phyloP scores from a whole-genome alignment of 1,139 yeast species.

The Sugiyamaella sp. region DNA sequence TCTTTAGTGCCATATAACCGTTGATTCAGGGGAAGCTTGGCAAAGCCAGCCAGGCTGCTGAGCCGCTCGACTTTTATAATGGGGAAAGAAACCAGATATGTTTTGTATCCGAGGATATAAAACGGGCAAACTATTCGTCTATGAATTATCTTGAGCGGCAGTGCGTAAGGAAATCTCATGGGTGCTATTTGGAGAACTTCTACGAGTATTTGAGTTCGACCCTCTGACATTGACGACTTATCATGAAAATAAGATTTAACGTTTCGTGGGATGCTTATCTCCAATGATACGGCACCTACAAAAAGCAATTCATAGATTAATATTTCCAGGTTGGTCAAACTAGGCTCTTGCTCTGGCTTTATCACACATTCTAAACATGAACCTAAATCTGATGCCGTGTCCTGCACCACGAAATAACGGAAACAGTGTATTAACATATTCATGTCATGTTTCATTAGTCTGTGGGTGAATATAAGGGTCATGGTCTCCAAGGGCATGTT shows the following conservation, averaged over 20 bases:
- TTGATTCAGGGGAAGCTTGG: not conserved
- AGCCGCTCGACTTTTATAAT: no score
- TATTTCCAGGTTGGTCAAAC: not conserved
- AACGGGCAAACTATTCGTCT: no score
- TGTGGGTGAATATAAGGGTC: not conserved
- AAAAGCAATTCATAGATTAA: not conserved
- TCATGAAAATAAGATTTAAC: not conserved
- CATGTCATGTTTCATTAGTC: not conserved
- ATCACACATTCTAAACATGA: not conserved
- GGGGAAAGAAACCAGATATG: no score
- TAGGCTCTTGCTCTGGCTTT: not conserved
- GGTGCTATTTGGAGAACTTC: no score
- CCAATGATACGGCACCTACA: not conserved
- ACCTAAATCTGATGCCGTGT: conserved; percentile 2
- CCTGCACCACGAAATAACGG: not conserved
- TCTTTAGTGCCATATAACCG: not conserved
- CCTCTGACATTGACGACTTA: no score
- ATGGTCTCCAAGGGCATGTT: not conserved
- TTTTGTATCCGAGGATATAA: no score
- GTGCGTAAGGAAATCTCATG: no score
- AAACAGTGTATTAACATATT: not conserved
- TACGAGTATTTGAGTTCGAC: no score
- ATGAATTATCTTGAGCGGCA: no score
- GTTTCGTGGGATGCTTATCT: not conserved
- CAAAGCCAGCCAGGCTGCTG: no score